These are phyloP conservation scores for Westerdykella aurantiaca DNA, from an alignment of 2,329 filamentous ascomycete genomes.

Conservation along the genomic window DNA sequence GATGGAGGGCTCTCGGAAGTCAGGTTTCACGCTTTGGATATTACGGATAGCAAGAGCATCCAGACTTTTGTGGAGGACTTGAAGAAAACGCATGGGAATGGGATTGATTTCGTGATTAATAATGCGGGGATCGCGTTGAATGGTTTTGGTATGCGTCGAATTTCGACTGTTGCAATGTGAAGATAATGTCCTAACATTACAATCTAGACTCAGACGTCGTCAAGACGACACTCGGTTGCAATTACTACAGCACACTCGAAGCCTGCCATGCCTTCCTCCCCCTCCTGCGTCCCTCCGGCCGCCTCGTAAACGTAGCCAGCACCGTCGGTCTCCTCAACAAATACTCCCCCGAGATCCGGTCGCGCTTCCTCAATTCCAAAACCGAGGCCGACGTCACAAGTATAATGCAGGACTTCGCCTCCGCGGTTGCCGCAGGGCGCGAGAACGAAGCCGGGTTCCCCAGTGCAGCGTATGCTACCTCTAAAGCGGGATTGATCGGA, in stretches of 20 bases:
- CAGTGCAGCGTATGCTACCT: conserved; percentile 46
- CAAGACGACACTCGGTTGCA: conserved; percentile 45
- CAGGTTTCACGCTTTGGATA: conserved; percentile 45
- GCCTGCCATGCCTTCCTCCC: conserved; percentile 44
- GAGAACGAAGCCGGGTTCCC: conserved; percentile 48
- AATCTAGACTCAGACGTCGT: conserved; percentile 42
- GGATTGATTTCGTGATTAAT: conserved; percentile 51
- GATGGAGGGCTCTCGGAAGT: conserved; percentile 42
- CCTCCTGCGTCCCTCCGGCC: conserved; percentile 41
- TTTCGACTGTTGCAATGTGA: not conserved
- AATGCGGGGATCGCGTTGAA: conserved; percentile 48
- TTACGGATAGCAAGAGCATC: conserved; percentile 44
- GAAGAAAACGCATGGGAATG: conserved; percentile 42
- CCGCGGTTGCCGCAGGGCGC: conserved; percentile 42
- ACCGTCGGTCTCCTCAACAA: conserved; percentile 42
- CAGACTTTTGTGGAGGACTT: conserved; percentile 39
- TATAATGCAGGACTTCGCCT: conserved; percentile 47
- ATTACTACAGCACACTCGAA: conserved; percentile 50
- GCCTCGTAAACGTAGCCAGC: conserved; percentile 47
- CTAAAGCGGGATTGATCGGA: conserved; percentile 43
- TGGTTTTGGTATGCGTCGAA: conserved; percentile 37
- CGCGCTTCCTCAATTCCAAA: conserved; percentile 40
- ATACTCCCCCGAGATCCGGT: conserved; percentile 41
- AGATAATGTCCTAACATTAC: not conserved
- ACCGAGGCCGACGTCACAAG: conserved; percentile 42